These are phyloP conservation scores for Phytophthora tubulina DNA, from an alignment of 352 stramenopile species.

Conservation along the genomic window DNA sequence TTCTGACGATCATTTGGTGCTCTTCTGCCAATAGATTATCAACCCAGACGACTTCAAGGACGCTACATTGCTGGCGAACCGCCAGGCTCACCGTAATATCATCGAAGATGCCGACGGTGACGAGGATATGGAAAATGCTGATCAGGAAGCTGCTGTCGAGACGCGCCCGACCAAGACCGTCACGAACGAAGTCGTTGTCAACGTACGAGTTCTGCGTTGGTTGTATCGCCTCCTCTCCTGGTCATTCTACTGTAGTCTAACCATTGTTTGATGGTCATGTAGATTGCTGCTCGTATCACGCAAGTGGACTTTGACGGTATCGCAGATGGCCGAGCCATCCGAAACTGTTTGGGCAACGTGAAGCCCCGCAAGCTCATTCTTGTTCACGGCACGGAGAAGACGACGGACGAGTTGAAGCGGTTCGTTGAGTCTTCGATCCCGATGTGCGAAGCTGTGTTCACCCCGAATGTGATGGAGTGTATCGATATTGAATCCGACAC, in stretches of 20 bases:
- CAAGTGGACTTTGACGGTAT: slow-evolving; percentile 89
- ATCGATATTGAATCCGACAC: slow-evolving; percentile 93
- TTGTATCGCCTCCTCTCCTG: not conserved
- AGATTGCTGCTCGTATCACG: slow-evolving; percentile 82
- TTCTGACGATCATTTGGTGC: not conserved
- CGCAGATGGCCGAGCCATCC: slow-evolving; percentile 86
- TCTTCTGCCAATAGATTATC: slow-evolving; percentile 63
- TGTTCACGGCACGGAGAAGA: slow-evolving; percentile 85
- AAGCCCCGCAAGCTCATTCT: slow-evolving; percentile 91
- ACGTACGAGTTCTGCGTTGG: slow-evolving; percentile 40
- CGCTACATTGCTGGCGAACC: slow-evolving; percentile 65
- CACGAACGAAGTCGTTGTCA: slow-evolving; percentile 71
- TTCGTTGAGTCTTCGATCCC: slow-evolving; percentile 88
- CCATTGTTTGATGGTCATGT: slow-evolving; percentile 5
- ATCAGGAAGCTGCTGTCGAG: slow-evolving; percentile 66
- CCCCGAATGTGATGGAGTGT: slow-evolving; percentile 87
- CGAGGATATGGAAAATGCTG: slow-evolving; percentile 75
- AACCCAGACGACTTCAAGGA: slow-evolving; percentile 88
- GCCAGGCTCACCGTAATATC: slow-evolving; percentile 70
- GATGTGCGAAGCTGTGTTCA: slow-evolving; percentile 89
- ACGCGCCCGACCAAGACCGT: slow-evolving; percentile 86
- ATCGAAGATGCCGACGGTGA: slow-evolving; percentile 70
- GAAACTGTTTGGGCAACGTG: slow-evolving; percentile 90
- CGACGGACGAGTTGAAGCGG: slow-evolving; percentile 82
- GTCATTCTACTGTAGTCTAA: slow-evolving; percentile 1